Evolutionary conservation across 306 rosid genomes (phyloP), one percentile per base, ranked within the genome.

Genomic region (Crotalaria pallida): DNA sequence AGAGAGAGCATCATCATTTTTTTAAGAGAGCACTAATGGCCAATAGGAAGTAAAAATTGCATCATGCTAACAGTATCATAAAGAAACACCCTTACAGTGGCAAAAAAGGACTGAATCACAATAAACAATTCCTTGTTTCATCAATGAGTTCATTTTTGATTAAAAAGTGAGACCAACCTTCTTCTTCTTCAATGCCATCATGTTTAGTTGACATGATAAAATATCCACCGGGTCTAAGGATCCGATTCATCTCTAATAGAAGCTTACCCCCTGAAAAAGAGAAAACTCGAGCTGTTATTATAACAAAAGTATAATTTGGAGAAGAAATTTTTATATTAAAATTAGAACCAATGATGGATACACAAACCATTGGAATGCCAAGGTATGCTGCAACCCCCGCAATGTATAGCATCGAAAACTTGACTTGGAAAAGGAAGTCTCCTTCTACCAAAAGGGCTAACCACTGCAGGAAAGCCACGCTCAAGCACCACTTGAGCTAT

Each of bases 371-470:
- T 81, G 58, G 95, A 88, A 80, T 90, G 92, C 98, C 97, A 94
- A 31, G 82, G 64, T 57, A 86, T 67, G 73, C 87, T 71, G 89
- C 98, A 94, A 40, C 87, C 82, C 6, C 88, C 85, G 49, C 98
- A 94, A 59, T 94, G 97, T 80, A 94, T 82, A 74, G 85, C 89
- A 82, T 94, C 97, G 71, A 94, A 91, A 74, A 74, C 88, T 34
- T 73, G 87, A 82, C 98, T 86, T 59, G 98, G 97, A 76, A 94
- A 94, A 58, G 98, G 91, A 80, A 90, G 97, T 70, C 98, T 81
- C 75, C 96, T 85, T 67, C 83, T 81, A 62, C 67, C 79, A 12
- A 94, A 80, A 52, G 91, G 89, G 84, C 87, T 88, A 74, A 94
- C 88, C 65, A 90, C 45, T 6, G 91, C 77, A 26, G 96, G 88